Evolutionary conservation across 331 rosid species (phyloP), one percentile per base, ranked within the genome.

Genomic region (Spiraea crenata): DNA sequence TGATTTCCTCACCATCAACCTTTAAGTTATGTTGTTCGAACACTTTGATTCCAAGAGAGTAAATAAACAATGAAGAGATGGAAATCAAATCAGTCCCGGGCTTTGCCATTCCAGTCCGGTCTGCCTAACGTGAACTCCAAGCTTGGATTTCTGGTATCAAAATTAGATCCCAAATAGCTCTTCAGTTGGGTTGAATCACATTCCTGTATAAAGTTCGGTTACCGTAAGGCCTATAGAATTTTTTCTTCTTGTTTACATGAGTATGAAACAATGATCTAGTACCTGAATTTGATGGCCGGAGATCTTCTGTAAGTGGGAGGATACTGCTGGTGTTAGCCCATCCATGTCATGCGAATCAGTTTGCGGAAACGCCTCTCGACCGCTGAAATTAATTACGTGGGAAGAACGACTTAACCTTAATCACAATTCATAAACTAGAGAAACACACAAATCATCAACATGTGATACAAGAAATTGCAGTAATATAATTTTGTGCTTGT

Each of bases 101-200:
- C 81, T 83, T 84, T 79, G 57, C 81, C 89, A 71, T 87, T 79
- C 98, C 98, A 92, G 48, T 87, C 96, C 41, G 96, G 95, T 83
- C 85, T 92, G 54, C 98, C 98, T 86, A 92, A 83, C 35, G 96
- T 92, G 81, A 92, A 92, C 83, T 92, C 98, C 93, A 92, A 85
- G 80, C 89, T 86, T 70, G 96, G 96, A 57, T 85, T 86, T 85
- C 88, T 90, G 85, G 85, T 82, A 49, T 86, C 96, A 69, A 82
- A 74, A 73, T 68, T 84, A 58, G 79, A 77, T 62, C 80, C 86
- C 54, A 84, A 68, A 69, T 59, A 73, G 77, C 78, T 84, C 87
- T 81, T 90, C 16, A 79, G 38, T 76, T 82, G 80, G 40, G 63
- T 79, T 75, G 98, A 88, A 82, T 90, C 90, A 71, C 91, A 85